A percentile compares a stretch with the other conserved stretches of the same genome.
phyloP scores from a whole-genome alignment of 75 land plant species.

The Ceratopteris richardii region DNA sequence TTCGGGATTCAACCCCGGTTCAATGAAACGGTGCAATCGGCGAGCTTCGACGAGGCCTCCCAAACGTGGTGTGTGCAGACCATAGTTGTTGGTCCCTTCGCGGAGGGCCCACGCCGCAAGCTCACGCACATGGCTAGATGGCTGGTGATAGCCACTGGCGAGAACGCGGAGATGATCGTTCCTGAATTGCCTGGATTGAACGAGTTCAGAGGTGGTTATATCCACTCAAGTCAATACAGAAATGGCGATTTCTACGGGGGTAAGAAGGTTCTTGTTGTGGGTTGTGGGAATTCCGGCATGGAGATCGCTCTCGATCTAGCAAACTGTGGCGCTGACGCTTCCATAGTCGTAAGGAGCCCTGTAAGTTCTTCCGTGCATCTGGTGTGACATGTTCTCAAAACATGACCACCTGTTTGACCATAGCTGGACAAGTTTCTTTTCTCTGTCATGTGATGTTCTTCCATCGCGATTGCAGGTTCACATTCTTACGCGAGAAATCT shows the following conservation, averaged over 20 bases:
- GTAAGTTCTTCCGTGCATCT: slow-evolving; percentile 34
- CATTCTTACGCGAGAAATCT: slow-evolving; percentile 26
- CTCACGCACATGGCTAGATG: slow-evolving; percentile 16
- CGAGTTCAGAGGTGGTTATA: slow-evolving; percentile 15
- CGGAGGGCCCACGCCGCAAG: slow-evolving; percentile 7
- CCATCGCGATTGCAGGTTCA: slow-evolving; percentile 19
- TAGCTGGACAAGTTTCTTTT: too few relatives aligned
- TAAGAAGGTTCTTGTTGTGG: slow-evolving; percentile 61
- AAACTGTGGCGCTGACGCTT: slow-evolving; percentile 31
- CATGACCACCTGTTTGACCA: too few relatives aligned
- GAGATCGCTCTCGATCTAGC: slow-evolving; percentile 55
- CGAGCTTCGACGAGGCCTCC: slow-evolving; percentile 37
- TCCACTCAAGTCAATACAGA: slow-evolving; percentile 23
- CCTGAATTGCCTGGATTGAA: slow-evolving; percentile 29
- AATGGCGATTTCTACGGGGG: slow-evolving; percentile 13
- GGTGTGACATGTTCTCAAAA: too few relatives aligned
- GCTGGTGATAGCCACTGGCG: slow-evolving; percentile 55
- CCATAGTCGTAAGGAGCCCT: slow-evolving; percentile 49
- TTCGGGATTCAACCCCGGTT: slow-evolving; percentile 49
- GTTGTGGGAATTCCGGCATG: slow-evolving; percentile 75
- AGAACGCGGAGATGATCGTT: slow-evolving; percentile 36
- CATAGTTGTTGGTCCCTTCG: neutral
- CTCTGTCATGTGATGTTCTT: too few relatives aligned
- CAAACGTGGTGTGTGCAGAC: slow-evolving; percentile 39
- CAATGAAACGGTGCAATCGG: slow-evolving; percentile 47